Evolutionary conservation across 2,329 filamentous ascomycete genomes (phyloP).

Genomic region (Fusarium nygamai): DNA sequence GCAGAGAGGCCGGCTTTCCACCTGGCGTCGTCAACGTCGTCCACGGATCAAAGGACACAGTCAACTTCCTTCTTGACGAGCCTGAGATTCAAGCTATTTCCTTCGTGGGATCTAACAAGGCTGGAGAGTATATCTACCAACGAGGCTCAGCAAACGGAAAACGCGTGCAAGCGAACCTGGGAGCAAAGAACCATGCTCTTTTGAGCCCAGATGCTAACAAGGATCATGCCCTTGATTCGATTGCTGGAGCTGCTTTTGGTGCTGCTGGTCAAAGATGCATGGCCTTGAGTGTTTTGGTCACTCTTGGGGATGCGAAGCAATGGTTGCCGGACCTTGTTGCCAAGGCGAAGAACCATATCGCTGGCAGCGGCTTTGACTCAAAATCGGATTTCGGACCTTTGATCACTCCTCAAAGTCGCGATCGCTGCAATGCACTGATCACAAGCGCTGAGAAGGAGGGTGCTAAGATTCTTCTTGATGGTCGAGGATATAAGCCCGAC

Average conservation of each 20-base stretch:
- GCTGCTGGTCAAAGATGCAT: slow-evolving; percentile 85
- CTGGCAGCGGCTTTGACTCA: slow-evolving; percentile 80
- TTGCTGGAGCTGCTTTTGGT: slow-evolving; percentile 83
- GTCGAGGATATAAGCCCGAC: slow-evolving; percentile 74
- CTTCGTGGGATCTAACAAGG: slow-evolving; percentile 84
- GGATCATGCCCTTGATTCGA: slow-evolving; percentile 81
- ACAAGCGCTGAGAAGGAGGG: slow-evolving; percentile 78
- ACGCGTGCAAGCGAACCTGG: slow-evolving; percentile 82
- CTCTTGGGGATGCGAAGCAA: slow-evolving; percentile 78
- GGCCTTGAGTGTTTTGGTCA: slow-evolving; percentile 79
- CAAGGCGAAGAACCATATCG: slow-evolving; percentile 72
- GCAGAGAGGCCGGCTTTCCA: slow-evolving; percentile 78
- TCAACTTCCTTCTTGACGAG: slow-evolving; percentile 83
- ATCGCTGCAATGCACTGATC: slow-evolving; percentile 77
- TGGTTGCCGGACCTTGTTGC: slow-evolving; percentile 80
- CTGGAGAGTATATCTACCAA: slow-evolving; percentile 81
- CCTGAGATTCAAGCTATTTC: slow-evolving; percentile 82
- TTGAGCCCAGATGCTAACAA: slow-evolving; percentile 83
- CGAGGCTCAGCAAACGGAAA: slow-evolving; percentile 81
- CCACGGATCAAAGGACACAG: slow-evolving; percentile 77
- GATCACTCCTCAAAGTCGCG: slow-evolving; percentile 77
- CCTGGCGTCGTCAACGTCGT: slow-evolving; percentile 80
- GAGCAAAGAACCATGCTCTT: slow-evolving; percentile 85
- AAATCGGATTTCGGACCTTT: slow-evolving; percentile 81
- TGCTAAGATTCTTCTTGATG: slow-evolving; percentile 79